Evolutionary conservation across 2,329 filamentous ascomycete species (phyloP).

Genomic region (Juglanconis juglandina): DNA sequence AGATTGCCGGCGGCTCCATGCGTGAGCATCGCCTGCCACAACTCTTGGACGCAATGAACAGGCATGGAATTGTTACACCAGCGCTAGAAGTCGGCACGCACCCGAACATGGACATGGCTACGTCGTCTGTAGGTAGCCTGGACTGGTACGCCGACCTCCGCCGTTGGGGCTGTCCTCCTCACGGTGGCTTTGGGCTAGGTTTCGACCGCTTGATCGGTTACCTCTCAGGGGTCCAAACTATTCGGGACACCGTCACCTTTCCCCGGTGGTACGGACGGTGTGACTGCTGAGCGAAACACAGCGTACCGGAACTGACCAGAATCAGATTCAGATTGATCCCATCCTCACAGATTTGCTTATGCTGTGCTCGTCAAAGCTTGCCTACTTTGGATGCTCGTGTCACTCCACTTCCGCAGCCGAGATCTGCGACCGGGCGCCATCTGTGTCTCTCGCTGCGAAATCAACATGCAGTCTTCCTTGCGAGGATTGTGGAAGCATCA

Average conservation of each 20-base stretch:
- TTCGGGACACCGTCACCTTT: constrained; percentile 83
- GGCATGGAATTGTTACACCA: constrained; percentile 57
- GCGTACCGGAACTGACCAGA: constrained; percentile 8
- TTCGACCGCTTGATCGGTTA: constrained; percentile 86
- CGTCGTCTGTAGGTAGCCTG: constrained; percentile 34
- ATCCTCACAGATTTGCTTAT: constrained; percentile 12
- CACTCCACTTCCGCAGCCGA: constrained; percentile 18
- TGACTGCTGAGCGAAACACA: constrained; percentile 44
- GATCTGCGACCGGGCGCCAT: constrained; percentile 15
- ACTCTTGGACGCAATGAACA: constrained; percentile 67
- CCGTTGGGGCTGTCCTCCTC: constrained; percentile 85
- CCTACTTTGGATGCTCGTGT: constrained; percentile 35
- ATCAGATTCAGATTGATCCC: constrained; percentile 2
- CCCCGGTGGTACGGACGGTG: constrained; percentile 69
- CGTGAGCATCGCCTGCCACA: constrained; percentile 74
- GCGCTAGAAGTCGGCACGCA: constrained; percentile 17
- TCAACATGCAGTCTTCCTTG: constrained; percentile 15
- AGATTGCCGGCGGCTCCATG: constrained; percentile 84
- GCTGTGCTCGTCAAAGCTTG: constrained; percentile 37
- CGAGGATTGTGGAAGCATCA: constrained; percentile 8
- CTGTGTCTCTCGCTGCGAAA: constrained; percentile 15
- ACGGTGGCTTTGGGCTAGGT: constrained; percentile 86
- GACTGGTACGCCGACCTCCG: constrained; percentile 88
- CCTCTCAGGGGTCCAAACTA: constrained; percentile 73
- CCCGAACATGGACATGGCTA: constrained; percentile 19